Evolutionary conservation across 2,329 filamentous ascomycete species (phyloP).

Genomic region (Basipetospora chlamydospora): DNA sequence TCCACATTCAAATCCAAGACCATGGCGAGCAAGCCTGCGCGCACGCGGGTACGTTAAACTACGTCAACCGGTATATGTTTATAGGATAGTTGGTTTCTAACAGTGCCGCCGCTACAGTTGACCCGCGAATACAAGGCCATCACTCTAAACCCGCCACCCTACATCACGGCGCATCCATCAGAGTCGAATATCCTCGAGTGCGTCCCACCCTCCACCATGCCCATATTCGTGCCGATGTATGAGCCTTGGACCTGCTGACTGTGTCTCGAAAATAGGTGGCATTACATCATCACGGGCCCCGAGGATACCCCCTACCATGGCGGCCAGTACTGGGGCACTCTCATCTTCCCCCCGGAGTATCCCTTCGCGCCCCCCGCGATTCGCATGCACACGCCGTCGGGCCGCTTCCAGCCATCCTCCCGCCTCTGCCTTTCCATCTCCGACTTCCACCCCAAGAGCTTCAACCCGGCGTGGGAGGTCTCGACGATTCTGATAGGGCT

Average conservation of each 20-base stretch:
- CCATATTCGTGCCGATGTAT: conserved; percentile 10
- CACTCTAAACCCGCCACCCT: conserved; percentile 66
- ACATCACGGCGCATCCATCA: conserved; percentile 77
- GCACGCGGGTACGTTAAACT: conserved; percentile 51
- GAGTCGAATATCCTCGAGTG: conserved; percentile 85
- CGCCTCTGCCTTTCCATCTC: conserved; percentile 89
- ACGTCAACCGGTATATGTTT: too few relatives aligned
- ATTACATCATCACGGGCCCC: conserved; percentile 89
- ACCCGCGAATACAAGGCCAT: conserved; percentile 50
- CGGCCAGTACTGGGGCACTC: conserved; percentile 95
- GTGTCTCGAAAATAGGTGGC: conserved; percentile 53
- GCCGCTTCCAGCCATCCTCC: conserved; percentile 85
- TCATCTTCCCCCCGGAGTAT: conserved; percentile 92
- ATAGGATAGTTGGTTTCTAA: background rate
- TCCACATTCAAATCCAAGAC: conserved; percentile 6
- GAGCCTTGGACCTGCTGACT: too few relatives aligned
- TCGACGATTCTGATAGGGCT: conserved; percentile 91
- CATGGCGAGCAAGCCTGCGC: conserved; percentile 61
- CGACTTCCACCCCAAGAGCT: conserved; percentile 95
- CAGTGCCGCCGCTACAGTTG: conserved; percentile 23
- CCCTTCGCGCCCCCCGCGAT: conserved; percentile 95
- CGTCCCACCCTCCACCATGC: too few relatives aligned
- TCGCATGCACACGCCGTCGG: conserved; percentile 95
- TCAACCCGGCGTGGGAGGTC: conserved; percentile 97
- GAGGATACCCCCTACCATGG: conserved; percentile 86